phyloP scores from a whole-genome alignment of 2,329 filamentous ascomycete species.

The Trichoderma oligosporum region DNA sequence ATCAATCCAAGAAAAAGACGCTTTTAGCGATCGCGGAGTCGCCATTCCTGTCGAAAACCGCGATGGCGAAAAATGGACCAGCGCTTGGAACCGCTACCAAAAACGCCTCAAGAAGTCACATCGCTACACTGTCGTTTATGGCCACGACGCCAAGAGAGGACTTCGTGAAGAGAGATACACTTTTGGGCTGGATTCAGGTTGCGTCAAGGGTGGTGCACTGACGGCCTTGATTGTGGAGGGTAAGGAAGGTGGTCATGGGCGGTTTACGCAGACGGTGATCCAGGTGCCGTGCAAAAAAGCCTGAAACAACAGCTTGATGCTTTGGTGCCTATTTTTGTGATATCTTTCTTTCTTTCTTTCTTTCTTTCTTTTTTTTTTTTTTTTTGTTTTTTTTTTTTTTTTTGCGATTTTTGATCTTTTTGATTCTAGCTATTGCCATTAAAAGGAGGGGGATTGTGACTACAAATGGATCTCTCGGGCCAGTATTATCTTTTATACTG shows the following conservation, averaged over 20 bases:
- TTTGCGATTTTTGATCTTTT: not conserved
- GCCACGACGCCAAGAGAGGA: slow-evolving; percentile 75
- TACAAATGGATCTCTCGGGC: not conserved
- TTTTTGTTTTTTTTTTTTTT: not conserved
- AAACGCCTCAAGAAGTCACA: slow-evolving; percentile 29
- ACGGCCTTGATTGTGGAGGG: slow-evolving; percentile 72
- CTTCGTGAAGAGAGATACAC: slow-evolving; percentile 61
- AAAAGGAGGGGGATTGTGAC: too few species aligned
- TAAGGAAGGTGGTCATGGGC: slow-evolving; percentile 29
- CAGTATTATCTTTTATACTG: not conserved
- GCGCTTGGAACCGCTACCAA: slow-evolving; percentile 56
- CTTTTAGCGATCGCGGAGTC: slow-evolving; percentile 30
- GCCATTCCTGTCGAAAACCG: slow-evolving; percentile 40
- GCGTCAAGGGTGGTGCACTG: slow-evolving; percentile 69
- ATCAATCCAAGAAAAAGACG: slow-evolving; percentile 18
- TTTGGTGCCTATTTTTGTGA: too few species aligned
- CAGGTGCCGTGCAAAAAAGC: slow-evolving; percentile 40
- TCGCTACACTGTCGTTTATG: slow-evolving; percentile 73
- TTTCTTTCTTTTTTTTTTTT: not conserved
- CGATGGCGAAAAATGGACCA: slow-evolving; percentile 63
- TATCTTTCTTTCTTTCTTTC: not conserved
- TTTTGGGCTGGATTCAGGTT: slow-evolving; percentile 82
- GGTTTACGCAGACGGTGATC: slow-evolving; percentile 36
- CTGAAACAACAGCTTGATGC: too few species aligned
- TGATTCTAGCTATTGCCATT: too few species aligned